Evolutionary conservation across 371 early-diverging fungal genomes (phyloP).

Genomic region (Mortierella sp.): DNA sequence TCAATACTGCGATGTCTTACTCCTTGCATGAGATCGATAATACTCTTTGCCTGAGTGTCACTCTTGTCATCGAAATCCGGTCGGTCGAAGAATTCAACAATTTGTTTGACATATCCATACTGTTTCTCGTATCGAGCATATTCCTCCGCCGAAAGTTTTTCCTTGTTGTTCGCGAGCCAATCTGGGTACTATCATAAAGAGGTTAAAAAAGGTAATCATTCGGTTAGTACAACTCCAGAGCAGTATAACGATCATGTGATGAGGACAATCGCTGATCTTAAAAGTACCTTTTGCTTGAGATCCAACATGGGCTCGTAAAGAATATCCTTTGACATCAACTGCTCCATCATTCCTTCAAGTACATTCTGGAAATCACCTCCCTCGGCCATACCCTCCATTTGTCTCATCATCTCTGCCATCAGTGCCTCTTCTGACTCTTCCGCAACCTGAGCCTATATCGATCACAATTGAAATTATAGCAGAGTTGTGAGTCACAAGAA

Average conservation of each 20-base stretch:
- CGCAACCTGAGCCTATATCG: constrained; percentile 69
- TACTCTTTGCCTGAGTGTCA: constrained; percentile 73
- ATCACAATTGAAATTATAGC: not conserved
- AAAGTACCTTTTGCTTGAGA: constrained; percentile 73
- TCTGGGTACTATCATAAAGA: constrained; percentile 78
- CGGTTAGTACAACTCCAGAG: too few species aligned
- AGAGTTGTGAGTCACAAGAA: not conserved
- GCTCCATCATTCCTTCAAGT: constrained; percentile 90
- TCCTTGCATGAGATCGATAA: constrained; percentile 91
- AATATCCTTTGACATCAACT: constrained; percentile 92
- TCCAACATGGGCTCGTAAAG: constrained; percentile 96
- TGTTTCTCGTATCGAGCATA: constrained; percentile 83
- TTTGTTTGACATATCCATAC: constrained; percentile 76
- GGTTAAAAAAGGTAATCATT: not conserved
- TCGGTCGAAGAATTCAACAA: constrained; percentile 82
- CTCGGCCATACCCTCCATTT: constrained; percentile 87
- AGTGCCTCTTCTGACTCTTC: constrained; percentile 78
- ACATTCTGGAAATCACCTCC: constrained; percentile 86
- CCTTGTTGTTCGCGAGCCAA: constrained; percentile 85
- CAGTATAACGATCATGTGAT: too few species aligned
- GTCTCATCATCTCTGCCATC: constrained; percentile 91
- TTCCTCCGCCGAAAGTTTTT: constrained; percentile 72
- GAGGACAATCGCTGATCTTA: not conserved
- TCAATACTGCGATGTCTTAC: constrained; percentile 53
- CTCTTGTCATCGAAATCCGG: constrained; percentile 73